Conservation (phyloP, 2,329 filamentous ascomycete genomes). For the Penicillium fuscoglaucum region DNA sequence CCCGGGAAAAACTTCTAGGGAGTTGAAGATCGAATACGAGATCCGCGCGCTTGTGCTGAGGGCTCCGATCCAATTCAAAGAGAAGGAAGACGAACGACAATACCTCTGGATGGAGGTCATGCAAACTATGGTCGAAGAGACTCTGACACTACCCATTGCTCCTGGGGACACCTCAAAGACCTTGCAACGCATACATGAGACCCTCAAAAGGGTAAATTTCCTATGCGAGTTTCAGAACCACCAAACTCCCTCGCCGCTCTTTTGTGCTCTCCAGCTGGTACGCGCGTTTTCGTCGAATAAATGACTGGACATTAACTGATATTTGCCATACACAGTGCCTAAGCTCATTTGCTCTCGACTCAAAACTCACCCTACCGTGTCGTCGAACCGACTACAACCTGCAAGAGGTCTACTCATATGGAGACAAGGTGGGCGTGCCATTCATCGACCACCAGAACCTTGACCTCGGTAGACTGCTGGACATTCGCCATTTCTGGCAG, state of each 20-base stretch:
- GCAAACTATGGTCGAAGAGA: slow-evolving; percentile 32
- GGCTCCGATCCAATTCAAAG: slow-evolving; percentile 29
- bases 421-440: not conserved
- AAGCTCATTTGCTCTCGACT: slow-evolving; percentile 37
- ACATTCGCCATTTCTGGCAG: slow-evolving; percentile 47
- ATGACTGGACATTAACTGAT: slow-evolving; percentile 10
- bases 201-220: slow-evolving; percentile 23
- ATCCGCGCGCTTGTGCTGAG: slow-evolving; percentile 37
- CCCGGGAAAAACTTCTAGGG: slow-evolving; percentile 15
- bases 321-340: slow-evolving; percentile 29
- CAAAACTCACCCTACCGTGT: slow-evolving; percentile 24
- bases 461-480: slow-evolving; percentile 35
- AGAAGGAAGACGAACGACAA: slow-evolving; percentile 26
- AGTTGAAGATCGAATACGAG: slow-evolving; percentile 38
- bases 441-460: slow-evolving; percentile 24
- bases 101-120: slow-evolving; percentile 35
- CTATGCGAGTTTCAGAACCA: slow-evolving; percentile 25
- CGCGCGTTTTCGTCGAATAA: not conserved
- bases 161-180: slow-evolving; percentile 24
- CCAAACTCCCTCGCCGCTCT: slow-evolving; percentile 23
- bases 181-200: slow-evolving; percentile 21
- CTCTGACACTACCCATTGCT: slow-evolving; percentile 7
- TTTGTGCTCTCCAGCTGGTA: slow-evolving; percentile 36
- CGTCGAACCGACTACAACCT: slow-evolving; percentile 37
- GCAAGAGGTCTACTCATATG: slow-evolving; percentile 30